These are phyloP conservation scores for Didymella pinodella DNA, from an alignment of 2,329 filamentous ascomycete genomes.

Conservation along the genomic window DNA sequence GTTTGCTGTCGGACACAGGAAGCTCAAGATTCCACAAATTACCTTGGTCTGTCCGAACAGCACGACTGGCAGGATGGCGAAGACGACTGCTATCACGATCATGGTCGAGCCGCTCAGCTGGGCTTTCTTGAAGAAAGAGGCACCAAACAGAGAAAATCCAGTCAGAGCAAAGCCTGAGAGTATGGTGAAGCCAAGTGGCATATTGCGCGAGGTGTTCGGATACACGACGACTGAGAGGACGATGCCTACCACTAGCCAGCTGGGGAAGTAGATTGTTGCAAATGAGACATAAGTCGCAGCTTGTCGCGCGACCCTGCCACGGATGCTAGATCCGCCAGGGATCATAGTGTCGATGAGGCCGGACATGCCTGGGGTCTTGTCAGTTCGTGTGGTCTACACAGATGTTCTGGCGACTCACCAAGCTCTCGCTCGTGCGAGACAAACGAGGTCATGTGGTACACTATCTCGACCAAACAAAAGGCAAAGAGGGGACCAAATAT, in stretches of 20 bases:
- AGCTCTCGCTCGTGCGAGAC: constrained; percentile 36
- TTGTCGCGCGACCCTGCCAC: constrained; percentile 31
- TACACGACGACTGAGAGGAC: constrained; percentile 31
- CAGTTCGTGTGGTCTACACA: neutral
- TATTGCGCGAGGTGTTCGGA: constrained; percentile 25
- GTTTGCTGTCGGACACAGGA: constrained; percentile 35
- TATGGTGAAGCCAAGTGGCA: constrained; percentile 33
- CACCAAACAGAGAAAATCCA: constrained; percentile 35
- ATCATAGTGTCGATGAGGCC: constrained; percentile 40
- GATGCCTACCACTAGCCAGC: constrained; percentile 35
- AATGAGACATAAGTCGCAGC: constrained; percentile 36
- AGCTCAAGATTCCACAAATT: constrained; percentile 25
- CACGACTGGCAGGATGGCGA: constrained; percentile 32
- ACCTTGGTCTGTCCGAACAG: constrained; percentile 25
- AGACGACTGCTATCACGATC: constrained; percentile 30
- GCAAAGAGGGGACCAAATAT: constrained; percentile 36
- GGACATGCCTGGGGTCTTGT: constrained; percentile 24
- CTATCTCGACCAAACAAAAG: constrained; percentile 31
- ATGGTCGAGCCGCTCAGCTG: constrained; percentile 38
- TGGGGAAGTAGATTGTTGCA: constrained; percentile 37
- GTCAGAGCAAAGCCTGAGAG: constrained; percentile 34
- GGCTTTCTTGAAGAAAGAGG: constrained; percentile 38
- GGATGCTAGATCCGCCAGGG: constrained; percentile 30
- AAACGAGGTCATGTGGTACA: constrained; percentile 39
- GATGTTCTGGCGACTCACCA: constrained; percentile 12